Evolutionary conservation across 108 stramenopile genomes (phyloP).

Genomic region (Mediolabrus comicus): DNA sequence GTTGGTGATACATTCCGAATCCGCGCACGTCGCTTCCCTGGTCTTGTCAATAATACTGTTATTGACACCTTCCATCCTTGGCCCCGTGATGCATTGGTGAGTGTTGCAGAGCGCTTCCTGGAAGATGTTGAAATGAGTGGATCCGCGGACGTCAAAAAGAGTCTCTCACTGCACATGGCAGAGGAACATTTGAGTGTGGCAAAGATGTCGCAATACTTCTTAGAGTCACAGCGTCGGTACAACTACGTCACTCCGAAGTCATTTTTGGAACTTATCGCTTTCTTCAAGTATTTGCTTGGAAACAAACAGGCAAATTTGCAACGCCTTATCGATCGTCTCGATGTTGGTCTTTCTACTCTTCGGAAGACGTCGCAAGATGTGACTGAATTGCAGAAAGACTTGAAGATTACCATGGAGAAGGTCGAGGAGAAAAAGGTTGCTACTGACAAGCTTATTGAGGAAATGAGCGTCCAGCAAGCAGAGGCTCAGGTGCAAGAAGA

Average conservation of each 20-base stretch:
- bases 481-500: conserved; percentile 84
- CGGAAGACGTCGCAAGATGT: conserved; percentile 85
- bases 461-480: conserved; percentile 77
- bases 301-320: conserved; percentile 75
- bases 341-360: conserved; percentile 86
- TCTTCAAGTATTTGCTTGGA: conserved; percentile 84
- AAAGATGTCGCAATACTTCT: conserved; percentile 60
- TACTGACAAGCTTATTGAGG: conserved; percentile 74
- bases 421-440: conserved; percentile 88
- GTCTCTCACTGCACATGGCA: conserved; percentile 86
- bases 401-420: conserved; percentile 81
- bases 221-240: conserved; percentile 75
- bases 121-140: conserved; percentile 71
- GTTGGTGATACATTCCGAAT: conserved; percentile 87
- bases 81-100: conserved; percentile 86
- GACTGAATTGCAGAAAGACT: conserved; percentile 80
- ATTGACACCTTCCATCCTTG: conserved; percentile 92
- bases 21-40: conserved; percentile 88
- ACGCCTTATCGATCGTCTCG: conserved; percentile 78
- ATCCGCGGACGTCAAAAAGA: conserved; percentile 31
- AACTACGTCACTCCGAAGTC: conserved; percentile 94
- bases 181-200: conserved; percentile 83
- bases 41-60: conserved; percentile 81
- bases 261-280: conserved; percentile 83
- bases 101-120: conserved; percentile 81